phyloP scores from a whole-genome alignment of 345 rosid species.

The Capsella bursapastoris region DNA sequence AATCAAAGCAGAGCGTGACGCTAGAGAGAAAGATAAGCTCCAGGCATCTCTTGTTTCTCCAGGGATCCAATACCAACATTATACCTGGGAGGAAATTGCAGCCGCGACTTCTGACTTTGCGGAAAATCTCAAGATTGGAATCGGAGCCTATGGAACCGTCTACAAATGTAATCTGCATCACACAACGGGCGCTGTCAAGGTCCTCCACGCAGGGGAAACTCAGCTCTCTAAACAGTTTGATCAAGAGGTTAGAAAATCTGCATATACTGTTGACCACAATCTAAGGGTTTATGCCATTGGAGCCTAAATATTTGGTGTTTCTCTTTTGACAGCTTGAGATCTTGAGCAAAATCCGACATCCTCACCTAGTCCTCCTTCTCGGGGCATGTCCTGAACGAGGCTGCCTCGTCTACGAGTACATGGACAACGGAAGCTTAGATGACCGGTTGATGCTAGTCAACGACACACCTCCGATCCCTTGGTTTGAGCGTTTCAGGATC shows the following conservation, averaged over 20 bases:
- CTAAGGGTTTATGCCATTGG: neutral
- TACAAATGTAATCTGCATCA: slow-evolving; percentile 47
- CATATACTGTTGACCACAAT: neutral
- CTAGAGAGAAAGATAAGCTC: slow-evolving; percentile 73
- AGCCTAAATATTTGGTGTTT: slow-evolving; percentile 10
- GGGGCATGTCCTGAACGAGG: slow-evolving; percentile 91
- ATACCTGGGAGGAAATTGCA: slow-evolving; percentile 44
- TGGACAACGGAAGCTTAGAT: slow-evolving; percentile 49
- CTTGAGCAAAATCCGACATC: slow-evolving; percentile 84
- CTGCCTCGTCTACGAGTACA: slow-evolving; percentile 76
- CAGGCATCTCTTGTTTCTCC: slow-evolving; percentile 45
- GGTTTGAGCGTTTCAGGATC: slow-evolving; percentile 82
- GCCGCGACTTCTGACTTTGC: slow-evolving; percentile 42
- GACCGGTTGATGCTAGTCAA: slow-evolving; percentile 50
- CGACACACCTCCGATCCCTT: slow-evolving; percentile 69
- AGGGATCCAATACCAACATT: slow-evolving; percentile 41
- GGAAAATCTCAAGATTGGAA: slow-evolving; percentile 46
- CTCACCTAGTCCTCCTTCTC: slow-evolving; percentile 85
- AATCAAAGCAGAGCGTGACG: slow-evolving; percentile 57
- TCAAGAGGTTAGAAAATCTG: slow-evolving; percentile 39
- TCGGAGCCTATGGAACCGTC: slow-evolving; percentile 47
- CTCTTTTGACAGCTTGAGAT: slow-evolving; percentile 68
- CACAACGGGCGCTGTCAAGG: slow-evolving; percentile 44
- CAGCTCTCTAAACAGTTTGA: slow-evolving; percentile 46
- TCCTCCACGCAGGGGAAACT: slow-evolving; percentile 45